Evolutionary conservation across 257 asterid species (phyloP).

Genomic region (Solanum medicagineum): DNA sequence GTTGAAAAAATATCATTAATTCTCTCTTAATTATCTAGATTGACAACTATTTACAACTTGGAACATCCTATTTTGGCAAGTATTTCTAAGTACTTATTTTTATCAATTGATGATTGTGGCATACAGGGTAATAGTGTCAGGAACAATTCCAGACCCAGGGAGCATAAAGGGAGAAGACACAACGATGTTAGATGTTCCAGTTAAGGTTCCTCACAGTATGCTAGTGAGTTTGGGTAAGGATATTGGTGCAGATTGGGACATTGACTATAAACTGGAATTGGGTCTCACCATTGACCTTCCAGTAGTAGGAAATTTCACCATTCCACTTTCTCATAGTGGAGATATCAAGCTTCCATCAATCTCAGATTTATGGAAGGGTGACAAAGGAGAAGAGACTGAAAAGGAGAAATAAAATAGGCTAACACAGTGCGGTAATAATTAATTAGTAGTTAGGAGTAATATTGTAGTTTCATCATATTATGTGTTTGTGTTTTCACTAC

Average conservation of each 20-base stretch:
- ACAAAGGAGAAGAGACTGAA: neutral
- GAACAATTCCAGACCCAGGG: constrained; percentile 70
- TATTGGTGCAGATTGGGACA: constrained; percentile 66
- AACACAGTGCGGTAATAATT: neutral
- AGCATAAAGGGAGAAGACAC: constrained; percentile 46
- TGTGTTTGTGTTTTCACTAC: neutral
- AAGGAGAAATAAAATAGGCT: neutral
- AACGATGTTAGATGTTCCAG: constrained; percentile 36
- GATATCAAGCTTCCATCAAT: constrained; percentile 67
- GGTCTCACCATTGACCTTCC: constrained; percentile 60
- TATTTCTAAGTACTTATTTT: neutral
- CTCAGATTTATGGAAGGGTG: constrained; percentile 23
- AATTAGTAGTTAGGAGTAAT: no score
- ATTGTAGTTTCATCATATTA: neutral
- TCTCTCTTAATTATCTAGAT: no score
- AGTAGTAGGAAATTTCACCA: constrained; percentile 41
- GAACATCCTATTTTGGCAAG: neutral
- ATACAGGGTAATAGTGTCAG: constrained; percentile 49
- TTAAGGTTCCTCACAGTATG: constrained; percentile 55
- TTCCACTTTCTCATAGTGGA: constrained; percentile 53
- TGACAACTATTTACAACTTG: neutral
- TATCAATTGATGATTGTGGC: neutral
- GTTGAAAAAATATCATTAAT: no score
- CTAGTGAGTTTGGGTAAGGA: constrained; percentile 54
- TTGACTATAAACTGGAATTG: constrained; percentile 42